Evolutionary conservation across 2,329 filamentous ascomycete genomes (phyloP).

Genomic region (Paracorniculantispora psalliotae): DNA sequence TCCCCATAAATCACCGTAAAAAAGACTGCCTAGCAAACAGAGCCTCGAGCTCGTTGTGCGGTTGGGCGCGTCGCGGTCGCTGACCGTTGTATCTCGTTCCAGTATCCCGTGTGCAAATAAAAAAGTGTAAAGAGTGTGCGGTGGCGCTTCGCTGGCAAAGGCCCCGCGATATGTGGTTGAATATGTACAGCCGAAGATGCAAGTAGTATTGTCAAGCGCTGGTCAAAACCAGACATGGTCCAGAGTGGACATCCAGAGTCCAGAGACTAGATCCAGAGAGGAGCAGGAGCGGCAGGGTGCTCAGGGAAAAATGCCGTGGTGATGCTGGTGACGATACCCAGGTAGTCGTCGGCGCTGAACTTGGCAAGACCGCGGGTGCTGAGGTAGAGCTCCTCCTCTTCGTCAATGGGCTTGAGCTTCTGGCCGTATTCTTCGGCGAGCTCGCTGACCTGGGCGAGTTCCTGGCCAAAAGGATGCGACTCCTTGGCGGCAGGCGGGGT

Average conservation of each 20-base stretch:
- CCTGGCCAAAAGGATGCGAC: constrained; percentile 76
- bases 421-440: constrained; percentile 81
- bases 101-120: constrained; percentile 1
- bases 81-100: not conserved
- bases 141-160: not conserved
- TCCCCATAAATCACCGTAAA: not conserved
- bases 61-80: not conserved
- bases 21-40: not conserved
- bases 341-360: constrained; percentile 77
- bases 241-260: not conserved
- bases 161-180: constrained; percentile 15
- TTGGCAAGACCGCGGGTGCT: constrained; percentile 63
- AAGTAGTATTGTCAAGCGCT: constrained; percentile 6
- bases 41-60: not conserved
- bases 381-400: constrained; percentile 66
- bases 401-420: constrained; percentile 58
- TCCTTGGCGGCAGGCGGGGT: constrained; percentile 26
- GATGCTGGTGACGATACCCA: constrained; percentile 70
- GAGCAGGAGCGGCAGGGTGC: constrained; percentile 27
- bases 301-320: constrained; percentile 56
- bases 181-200: constrained; percentile 29
- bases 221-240: not conserved
- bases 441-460: constrained; percentile 88
- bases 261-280: constrained; percentile 46
- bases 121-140: constrained; percentile 3